These are phyloP conservation scores for Populus nigra DNA, from an alignment of 345 rosid genomes.

Conservation along the genomic window DNA sequence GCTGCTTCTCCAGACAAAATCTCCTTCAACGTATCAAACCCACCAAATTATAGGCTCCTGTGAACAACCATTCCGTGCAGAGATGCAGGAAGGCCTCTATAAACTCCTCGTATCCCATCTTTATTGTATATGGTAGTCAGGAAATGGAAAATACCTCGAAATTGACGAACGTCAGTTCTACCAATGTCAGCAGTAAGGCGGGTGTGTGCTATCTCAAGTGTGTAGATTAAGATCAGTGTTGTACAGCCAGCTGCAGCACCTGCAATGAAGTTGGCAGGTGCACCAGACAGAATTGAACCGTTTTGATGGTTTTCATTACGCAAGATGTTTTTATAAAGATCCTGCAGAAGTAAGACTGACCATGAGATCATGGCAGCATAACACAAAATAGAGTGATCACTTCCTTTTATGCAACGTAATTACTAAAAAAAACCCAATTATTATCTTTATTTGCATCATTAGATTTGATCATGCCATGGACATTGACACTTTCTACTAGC, in stretches of 20 bases:
- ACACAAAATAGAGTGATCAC: background rate
- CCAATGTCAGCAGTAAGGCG: constrained; percentile 92
- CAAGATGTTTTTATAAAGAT: constrained; percentile 69
- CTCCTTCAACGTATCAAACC: constrained; percentile 90
- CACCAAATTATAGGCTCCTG: constrained; percentile 85
- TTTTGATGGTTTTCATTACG: constrained; percentile 49
- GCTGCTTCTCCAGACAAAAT: constrained; percentile 52
- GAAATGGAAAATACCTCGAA: constrained; percentile 80
- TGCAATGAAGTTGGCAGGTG: constrained; percentile 79
- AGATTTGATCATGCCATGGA: background rate
- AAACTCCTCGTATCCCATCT: constrained; percentile 81
- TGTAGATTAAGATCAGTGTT: constrained; percentile 73
- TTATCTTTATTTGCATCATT: too few relatives aligned
- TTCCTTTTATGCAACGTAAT: background rate
- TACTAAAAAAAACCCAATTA: background rate
- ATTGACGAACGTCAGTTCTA: constrained; percentile 73
- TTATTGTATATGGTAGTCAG: constrained; percentile 58
- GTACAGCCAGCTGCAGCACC: constrained; percentile 95
- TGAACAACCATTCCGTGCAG: constrained; percentile 84
- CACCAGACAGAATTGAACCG: constrained; percentile 54
- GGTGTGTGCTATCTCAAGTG: constrained; percentile 88
- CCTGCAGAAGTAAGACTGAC: constrained; percentile 42
- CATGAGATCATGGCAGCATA: constrained; percentile 1
- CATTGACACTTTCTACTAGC: background rate
- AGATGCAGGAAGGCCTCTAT: constrained; percentile 90